phyloP scores from a whole-genome alignment of 495 filamentous ascomycete species.

The Hyphodiscus hymeniophilus region DNA sequence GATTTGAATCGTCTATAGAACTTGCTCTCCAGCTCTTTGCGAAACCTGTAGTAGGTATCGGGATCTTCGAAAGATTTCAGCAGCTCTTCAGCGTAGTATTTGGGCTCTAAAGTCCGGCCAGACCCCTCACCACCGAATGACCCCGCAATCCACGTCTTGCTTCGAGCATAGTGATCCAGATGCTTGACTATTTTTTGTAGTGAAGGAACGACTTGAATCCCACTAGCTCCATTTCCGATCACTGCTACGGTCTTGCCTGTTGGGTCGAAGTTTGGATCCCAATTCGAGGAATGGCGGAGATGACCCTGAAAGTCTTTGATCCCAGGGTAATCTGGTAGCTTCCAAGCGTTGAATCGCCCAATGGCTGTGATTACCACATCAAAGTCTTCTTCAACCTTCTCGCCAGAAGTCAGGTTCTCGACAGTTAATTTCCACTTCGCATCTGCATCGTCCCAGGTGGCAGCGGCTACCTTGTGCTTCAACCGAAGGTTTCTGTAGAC shows the following conservation, averaged over 20 bases:
- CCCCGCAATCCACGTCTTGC: constrained; percentile 47
- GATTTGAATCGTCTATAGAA: constrained; percentile 34
- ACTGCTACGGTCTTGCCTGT: constrained; percentile 46
- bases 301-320: constrained; percentile 38
- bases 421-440: constrained; percentile 37
- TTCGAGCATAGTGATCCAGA: constrained; percentile 49
- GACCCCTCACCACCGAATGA: constrained; percentile 28
- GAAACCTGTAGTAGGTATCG: constrained; percentile 38
- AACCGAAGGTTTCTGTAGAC: constrained; percentile 39
- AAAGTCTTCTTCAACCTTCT: constrained; percentile 34
- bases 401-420: constrained; percentile 6
- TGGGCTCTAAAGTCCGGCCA: constrained; percentile 26
- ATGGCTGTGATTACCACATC: constrained; percentile 46
- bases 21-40: constrained; percentile 37
- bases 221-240: constrained; percentile 52
- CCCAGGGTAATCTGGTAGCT: constrained; percentile 43
- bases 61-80: constrained; percentile 34
- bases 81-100: constrained; percentile 33
- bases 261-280: constrained; percentile 40
- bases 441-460: constrained; percentile 34
- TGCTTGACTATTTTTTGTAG: constrained; percentile 43
- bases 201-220: constrained; percentile 46
- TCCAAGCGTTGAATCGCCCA: constrained; percentile 49
- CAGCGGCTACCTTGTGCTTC: constrained; percentile 35
- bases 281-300: constrained; percentile 47